These are phyloP conservation scores for Medicago ruthenica DNA, from an alignment of 306 rosid genomes.

Conservation along the genomic window DNA sequence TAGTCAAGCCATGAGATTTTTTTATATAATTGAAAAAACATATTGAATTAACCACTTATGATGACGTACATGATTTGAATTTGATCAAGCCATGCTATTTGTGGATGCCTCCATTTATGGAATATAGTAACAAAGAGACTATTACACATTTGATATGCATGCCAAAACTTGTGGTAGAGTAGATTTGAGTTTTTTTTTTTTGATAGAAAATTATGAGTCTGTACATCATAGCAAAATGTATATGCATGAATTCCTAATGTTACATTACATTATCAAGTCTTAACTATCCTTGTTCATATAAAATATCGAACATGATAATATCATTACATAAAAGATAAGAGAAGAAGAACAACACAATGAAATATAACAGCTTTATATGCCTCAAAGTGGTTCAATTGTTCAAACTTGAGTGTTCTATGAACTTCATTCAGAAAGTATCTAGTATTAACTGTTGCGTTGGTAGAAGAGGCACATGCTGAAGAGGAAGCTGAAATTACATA, in stretches of 20 bases:
- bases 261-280: neutral
- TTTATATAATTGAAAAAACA: too few relatives aligned
- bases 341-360: slow-evolving; percentile 22
- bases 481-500: slow-evolving; percentile 23
- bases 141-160: neutral
- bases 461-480: slow-evolving; percentile 37
- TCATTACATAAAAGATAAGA: neutral
- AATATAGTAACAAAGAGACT: too few relatives aligned
- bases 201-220: neutral
- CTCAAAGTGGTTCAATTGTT: slow-evolving; percentile 43
- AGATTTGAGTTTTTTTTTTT: neutral
- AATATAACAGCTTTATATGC: slow-evolving; percentile 23
- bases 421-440: slow-evolving; percentile 54
- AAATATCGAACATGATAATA: slow-evolving; percentile 15
- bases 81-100: too few relatives aligned
- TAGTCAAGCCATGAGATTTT: too few relatives aligned
- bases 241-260: neutral
- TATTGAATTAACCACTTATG: too few relatives aligned
- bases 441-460: slow-evolving; percentile 39
- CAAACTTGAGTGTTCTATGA: slow-evolving; percentile 55
- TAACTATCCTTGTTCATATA: neutral
- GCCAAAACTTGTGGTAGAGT: neutral
- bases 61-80: too few relatives aligned
- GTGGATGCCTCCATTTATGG: too few relatives aligned
- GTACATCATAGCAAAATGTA: neutral